These are phyloP conservation scores for Casaregolazyma suthepensis DNA, from an alignment of 1,139 yeast species.

Conservation along the genomic window DNA sequence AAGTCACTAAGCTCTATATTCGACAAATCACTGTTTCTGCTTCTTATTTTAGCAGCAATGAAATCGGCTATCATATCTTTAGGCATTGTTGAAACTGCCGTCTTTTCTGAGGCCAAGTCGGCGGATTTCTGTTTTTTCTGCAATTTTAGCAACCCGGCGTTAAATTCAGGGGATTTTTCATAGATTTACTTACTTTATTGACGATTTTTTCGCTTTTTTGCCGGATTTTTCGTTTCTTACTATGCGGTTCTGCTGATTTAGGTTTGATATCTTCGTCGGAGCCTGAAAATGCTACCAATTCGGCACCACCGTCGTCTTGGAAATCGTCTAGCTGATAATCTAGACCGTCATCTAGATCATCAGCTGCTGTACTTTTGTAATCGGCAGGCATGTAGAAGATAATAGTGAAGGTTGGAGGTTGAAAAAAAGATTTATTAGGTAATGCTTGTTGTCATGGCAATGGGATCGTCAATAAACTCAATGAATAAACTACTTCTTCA, in stretches of 20 bases:
- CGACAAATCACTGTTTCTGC: conserved; percentile 50
- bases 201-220: conserved; percentile 18
- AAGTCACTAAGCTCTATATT: conserved; percentile 57
- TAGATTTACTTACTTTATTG: conserved; percentile 13
- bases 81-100: conserved; percentile 43
- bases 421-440: neutral
- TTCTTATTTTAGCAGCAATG: conserved; percentile 47
- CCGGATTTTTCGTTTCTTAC: conserved; percentile 17
- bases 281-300: conserved; percentile 24
- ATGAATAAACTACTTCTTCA: neutral
- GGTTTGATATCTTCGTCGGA: conserved; percentile 16
- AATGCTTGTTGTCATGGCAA: neutral
- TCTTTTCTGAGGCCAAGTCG: conserved; percentile 47
- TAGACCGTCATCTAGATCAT: conserved; percentile 66
- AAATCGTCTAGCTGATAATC: conserved; percentile 46
- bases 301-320: conserved; percentile 32
- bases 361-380: conserved; percentile 31
- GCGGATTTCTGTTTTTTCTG: conserved; percentile 59
- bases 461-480: neutral
- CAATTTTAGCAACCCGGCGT: conserved; percentile 30
- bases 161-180: conserved; percentile 11
- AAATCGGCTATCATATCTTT: conserved; percentile 56
- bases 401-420: neutral
- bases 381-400: neutral
- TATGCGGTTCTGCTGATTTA: conserved; percentile 14